Percentiles rank a stretch among this genome's conserved stretches.
Conservation (phyloP, 768 basidiomycete species). For the Coprinellus micaceus region DNA sequence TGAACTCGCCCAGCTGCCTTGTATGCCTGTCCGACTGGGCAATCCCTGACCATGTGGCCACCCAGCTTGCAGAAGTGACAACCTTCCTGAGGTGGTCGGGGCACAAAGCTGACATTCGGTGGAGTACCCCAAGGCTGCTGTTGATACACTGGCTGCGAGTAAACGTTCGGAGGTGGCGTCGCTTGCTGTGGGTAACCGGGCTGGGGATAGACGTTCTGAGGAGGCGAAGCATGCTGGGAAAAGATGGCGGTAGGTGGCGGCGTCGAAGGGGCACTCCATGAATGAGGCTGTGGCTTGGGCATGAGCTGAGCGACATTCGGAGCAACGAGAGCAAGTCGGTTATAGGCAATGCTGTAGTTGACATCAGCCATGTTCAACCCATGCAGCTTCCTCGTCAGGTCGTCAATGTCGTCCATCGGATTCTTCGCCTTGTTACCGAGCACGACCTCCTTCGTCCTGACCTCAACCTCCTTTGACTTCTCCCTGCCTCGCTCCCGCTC, state of each 20-base stretch:
- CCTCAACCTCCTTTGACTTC: background rate
- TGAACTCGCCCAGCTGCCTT: background rate
- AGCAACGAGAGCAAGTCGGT: background rate
- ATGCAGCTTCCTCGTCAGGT: constrained; percentile 5
- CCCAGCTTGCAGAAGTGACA: background rate
- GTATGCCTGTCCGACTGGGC: background rate
- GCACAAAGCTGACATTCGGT: background rate
- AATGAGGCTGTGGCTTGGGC: no score
- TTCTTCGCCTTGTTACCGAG: background rate
- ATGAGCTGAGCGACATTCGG: background rate
- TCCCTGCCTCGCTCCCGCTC: no score
- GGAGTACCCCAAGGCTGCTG: background rate
- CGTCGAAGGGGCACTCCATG: no score
- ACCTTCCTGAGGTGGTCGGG: background rate
- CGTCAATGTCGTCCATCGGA: constrained; percentile 5
- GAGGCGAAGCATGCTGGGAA: no score
- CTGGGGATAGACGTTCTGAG: no score
- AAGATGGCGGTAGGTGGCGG: no score
- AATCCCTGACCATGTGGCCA: background rate
- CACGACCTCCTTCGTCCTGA: constrained; percentile 5
- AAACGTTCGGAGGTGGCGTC: no score
- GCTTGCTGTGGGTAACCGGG: no score
- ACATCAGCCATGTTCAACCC: background rate
- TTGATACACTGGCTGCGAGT: no score
- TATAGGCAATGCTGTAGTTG: background rate